phyloP scores from a whole-genome alignment of 345 rosid genomes.

The Geranium brycei region DNA sequence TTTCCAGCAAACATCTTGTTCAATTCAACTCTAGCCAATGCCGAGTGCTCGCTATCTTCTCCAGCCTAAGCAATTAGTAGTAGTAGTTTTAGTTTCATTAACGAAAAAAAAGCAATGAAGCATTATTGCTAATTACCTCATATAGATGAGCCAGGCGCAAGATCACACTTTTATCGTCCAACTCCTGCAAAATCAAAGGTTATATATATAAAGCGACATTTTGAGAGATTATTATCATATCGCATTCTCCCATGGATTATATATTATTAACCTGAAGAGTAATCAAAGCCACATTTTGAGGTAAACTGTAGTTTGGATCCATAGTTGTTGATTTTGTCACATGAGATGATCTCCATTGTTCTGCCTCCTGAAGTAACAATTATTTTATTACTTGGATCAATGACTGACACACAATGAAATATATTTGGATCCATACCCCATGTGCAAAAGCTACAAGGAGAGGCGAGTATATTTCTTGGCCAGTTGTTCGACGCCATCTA shows the following conservation, averaged over 20 bases:
- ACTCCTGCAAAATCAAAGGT: slow-evolving; percentile 25
- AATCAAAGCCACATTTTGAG: slow-evolving; percentile 62
- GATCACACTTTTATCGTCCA: slow-evolving; percentile 47
- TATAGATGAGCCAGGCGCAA: slow-evolving; percentile 76
- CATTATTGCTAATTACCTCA: slow-evolving; percentile 30
- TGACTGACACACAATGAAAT: not conserved
- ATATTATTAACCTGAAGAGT: slow-evolving; percentile 47
- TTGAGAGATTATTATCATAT: too few species aligned
- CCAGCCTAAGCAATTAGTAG: slow-evolving; percentile 25
- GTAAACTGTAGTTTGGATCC: slow-evolving; percentile 56
- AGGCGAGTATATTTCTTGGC: slow-evolving; percentile 72
- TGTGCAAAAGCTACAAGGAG: slow-evolving; percentile 61
- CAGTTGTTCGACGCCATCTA: slow-evolving; percentile 60
- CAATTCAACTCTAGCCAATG: slow-evolving; percentile 52
- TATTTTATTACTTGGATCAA: not conserved
- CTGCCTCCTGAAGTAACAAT: slow-evolving; percentile 18
- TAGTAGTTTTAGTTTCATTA: not conserved
- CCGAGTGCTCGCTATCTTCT: slow-evolving; percentile 47
- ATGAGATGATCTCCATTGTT: slow-evolving; percentile 46
- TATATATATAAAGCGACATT: not conserved
- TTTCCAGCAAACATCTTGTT: slow-evolving; percentile 53
- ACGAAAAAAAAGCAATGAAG: not conserved
- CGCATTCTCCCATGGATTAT: too few species aligned
- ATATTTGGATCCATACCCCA: slow-evolving; percentile 28
- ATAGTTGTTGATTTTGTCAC: slow-evolving; percentile 24